Conservation (phyloP, 2,329 filamentous ascomycete genomes). For the Didymella sp. region DNA sequence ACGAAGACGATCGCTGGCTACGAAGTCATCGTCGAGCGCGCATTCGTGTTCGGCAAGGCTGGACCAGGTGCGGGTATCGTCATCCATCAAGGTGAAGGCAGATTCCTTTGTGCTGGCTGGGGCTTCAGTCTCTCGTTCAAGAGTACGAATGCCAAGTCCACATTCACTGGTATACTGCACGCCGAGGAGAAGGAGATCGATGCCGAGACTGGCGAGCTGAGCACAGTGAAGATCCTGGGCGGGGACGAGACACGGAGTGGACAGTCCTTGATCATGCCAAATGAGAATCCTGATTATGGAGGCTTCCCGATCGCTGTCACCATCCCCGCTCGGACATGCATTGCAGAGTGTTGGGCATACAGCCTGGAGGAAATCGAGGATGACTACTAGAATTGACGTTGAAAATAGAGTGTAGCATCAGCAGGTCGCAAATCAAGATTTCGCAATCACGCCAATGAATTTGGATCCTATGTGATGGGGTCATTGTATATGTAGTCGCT, state of each 20-base stretch:
- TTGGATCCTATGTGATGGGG: too few relatives aligned
- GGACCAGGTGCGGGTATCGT: conserved; percentile 54
- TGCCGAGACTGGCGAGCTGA: conserved; percentile 46
- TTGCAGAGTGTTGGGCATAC: conserved; percentile 33
- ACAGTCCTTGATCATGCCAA: conserved; percentile 62
- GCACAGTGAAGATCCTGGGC: conserved; percentile 50
- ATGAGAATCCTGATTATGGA: conserved; percentile 63
- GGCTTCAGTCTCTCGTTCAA: conserved; percentile 53
- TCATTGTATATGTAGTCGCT: too few relatives aligned
- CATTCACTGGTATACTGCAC: conserved; percentile 54
- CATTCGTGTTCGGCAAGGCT: conserved; percentile 56
- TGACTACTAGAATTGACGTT: conserved; percentile 13
- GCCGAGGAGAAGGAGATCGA: conserved; percentile 54
- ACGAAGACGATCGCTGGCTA: conserved; percentile 46
- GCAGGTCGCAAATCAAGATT: conserved; percentile 22
- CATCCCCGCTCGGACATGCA: conserved; percentile 57
- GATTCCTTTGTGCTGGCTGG: conserved; percentile 56
- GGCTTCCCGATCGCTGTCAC: conserved; percentile 64
- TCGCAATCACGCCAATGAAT: conserved; percentile 26
- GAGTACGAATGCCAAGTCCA: conserved; percentile 35
- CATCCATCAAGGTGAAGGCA: conserved; percentile 49
- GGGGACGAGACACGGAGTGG: conserved; percentile 59
- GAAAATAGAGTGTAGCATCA: conserved; percentile 8
- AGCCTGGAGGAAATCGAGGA: conserved; percentile 33
- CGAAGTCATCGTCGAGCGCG: conserved; percentile 52